A percentile compares a stretch with the other conserved stretches of the same genome.
These are phyloP conservation scores for Tephrocybe sp. DNA, from an alignment of 768 basidiomycete species.

Conservation along the genomic window DNA sequence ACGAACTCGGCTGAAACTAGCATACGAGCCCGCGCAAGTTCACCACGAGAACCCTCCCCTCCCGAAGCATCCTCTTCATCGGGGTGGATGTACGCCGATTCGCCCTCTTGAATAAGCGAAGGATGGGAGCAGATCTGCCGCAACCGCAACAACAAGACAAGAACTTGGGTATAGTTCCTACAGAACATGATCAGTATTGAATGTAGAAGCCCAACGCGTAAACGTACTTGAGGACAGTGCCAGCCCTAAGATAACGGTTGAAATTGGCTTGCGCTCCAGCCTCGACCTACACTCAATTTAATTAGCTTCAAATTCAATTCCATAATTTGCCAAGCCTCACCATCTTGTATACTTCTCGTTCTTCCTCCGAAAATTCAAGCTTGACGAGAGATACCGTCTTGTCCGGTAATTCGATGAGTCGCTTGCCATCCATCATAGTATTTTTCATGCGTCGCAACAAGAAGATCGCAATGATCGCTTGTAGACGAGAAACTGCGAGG, in stretches of 20 bases:
- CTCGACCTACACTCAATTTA: conserved; percentile 42
- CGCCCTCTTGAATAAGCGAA: conserved; percentile 59
- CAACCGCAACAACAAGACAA: conserved; percentile 51
- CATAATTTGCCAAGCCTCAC: conserved; percentile 22
- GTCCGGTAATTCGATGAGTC: conserved; percentile 61
- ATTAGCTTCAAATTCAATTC: background rate
- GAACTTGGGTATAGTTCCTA: conserved; percentile 59
- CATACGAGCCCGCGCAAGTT: conserved; percentile 45
- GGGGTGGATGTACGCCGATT: conserved; percentile 40
- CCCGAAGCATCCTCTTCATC: conserved; percentile 31
- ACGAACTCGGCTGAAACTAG: conserved; percentile 51
- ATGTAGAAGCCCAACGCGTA: background rate
- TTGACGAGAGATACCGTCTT: conserved; percentile 52
- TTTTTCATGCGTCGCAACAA: conserved; percentile 66
- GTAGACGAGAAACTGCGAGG: conserved; percentile 57
- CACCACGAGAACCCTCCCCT: conserved; percentile 37
- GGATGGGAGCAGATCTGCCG: conserved; percentile 73
- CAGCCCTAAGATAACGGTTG: conserved; percentile 59
- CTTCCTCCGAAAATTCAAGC: conserved; percentile 60
- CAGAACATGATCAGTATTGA: background rate
- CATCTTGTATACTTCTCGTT: conserved; percentile 62
- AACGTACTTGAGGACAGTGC: conserved; percentile 66
- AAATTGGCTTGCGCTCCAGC: conserved; percentile 56
- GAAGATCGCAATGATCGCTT: conserved; percentile 54
- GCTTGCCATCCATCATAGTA: conserved; percentile 63